A percentile compares a stretch with the other conserved stretches of the same genome.
These are phyloP conservation scores for Phaeosphaeriaceae sp. DNA, from an alignment of 2,329 filamentous ascomycete species.

Conservation along the genomic window DNA sequence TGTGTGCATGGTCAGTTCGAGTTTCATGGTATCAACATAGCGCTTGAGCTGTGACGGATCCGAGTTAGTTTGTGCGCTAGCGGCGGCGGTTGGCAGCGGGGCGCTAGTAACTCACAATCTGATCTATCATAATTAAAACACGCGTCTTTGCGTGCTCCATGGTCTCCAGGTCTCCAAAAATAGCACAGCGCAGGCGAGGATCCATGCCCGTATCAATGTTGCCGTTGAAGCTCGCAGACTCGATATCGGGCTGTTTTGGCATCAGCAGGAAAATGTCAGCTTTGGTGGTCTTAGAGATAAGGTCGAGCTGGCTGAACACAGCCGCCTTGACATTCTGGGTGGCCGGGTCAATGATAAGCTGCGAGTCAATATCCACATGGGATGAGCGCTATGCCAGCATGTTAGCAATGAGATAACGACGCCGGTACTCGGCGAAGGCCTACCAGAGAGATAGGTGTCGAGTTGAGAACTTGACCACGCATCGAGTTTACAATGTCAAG, in stretches of 20 bases:
- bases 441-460: conserved; percentile 92
- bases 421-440: conserved; percentile 43
- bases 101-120: conserved; percentile 68
- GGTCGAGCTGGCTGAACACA: conserved; percentile 84
- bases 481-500: conserved; percentile 88
- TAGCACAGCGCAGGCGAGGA: conserved; percentile 87
- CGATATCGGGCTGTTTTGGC: conserved; percentile 80
- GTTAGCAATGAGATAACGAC: conserved; percentile 32
- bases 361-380: conserved; percentile 90
- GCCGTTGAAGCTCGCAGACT: conserved; percentile 77
- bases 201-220: conserved; percentile 79
- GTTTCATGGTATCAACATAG: conserved; percentile 77
- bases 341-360: conserved; percentile 80
- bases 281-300: conserved; percentile 84
- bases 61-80: conserved; percentile 46
- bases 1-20: conserved; percentile 88
- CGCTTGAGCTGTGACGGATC: conserved; percentile 65
- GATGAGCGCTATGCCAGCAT: conserved; percentile 74
- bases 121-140: conserved; percentile 95
- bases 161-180: conserved; percentile 94
- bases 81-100: conserved; percentile 22
- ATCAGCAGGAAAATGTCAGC: conserved; percentile 96
- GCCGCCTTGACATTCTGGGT: conserved; percentile 72
- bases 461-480: conserved; percentile 86
- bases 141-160: conserved; percentile 97